These are phyloP conservation scores for Orbilia oligospora DNA, from an alignment of 2,329 filamentous ascomycete genomes.

Conservation along the genomic window DNA sequence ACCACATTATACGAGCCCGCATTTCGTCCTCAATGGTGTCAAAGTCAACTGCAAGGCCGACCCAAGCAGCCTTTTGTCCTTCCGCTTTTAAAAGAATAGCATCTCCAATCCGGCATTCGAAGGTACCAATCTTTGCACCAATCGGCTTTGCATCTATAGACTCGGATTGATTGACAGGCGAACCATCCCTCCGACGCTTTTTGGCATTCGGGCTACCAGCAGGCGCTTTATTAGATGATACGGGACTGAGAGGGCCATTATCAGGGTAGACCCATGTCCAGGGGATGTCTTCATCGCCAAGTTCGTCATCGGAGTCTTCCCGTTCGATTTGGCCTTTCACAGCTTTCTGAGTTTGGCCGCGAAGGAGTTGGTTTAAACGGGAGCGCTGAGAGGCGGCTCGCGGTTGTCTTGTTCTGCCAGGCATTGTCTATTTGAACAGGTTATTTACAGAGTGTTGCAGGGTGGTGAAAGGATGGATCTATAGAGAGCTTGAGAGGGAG, in stretches of 20 bases:
- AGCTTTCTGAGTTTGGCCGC: constrained; percentile 40
- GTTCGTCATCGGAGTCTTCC: constrained; percentile 90
- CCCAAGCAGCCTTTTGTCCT: constrained; percentile 84
- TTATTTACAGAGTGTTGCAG: not conserved
- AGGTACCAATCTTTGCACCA: constrained; percentile 84
- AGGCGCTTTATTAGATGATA: constrained; percentile 42
- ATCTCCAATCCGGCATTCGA: constrained; percentile 86
- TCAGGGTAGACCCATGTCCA: constrained; percentile 83
- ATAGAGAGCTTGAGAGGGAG: not conserved
- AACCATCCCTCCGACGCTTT: constrained; percentile 56
- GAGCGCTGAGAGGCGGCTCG: constrained; percentile 65
- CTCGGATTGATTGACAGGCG: constrained; percentile 63
- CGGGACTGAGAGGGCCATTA: constrained; percentile 33
- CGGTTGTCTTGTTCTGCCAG: constrained; percentile 43
- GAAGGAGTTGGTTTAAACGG: constrained; percentile 70
- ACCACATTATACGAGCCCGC: constrained; percentile 94
- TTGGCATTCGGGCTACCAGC: constrained; percentile 48
- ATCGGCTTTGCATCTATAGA: constrained; percentile 73
- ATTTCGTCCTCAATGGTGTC: constrained; percentile 81
- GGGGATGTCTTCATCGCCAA: constrained; percentile 78
- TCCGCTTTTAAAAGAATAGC: constrained; percentile 89
- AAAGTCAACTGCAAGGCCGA: constrained; percentile 89
- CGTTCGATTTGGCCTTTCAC: constrained; percentile 75
- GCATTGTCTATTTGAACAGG: constrained; percentile 27
- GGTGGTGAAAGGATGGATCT: not conserved